Base-by-base conservation (phyloP, 805 yeast species). In the Lachancea dasiensis region DNA sequence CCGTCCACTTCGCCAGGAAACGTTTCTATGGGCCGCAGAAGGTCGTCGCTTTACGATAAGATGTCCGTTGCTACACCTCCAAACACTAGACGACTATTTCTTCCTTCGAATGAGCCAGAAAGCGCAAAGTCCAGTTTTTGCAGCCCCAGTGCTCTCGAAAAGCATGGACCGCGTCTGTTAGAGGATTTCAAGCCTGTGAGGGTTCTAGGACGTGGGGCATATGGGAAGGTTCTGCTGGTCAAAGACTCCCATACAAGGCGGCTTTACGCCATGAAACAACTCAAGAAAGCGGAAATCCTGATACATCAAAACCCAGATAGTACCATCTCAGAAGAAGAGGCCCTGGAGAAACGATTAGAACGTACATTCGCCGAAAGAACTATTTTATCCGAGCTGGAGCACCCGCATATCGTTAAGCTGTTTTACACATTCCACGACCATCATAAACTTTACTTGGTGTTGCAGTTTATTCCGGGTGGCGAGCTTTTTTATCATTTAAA, bases 391-490 rank as follows among this genome's bases (percentile, higher is more conserved):
- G 70, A 73, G 20, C 76, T 84, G 24, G 71, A 78, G 31, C 95
- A 86, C 58, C 86, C 87, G 1, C 82, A 81, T 51, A 84, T 86
- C 43, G 95, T 86, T 16, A 81, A 81, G 56, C 65, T 86, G 17
- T 85, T 73, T 53, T 86, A 83, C 51, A 89, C 95, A 0, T 72
- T 86, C 44, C 96, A 87, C 60, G 95, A 87, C 52, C 64, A 72
- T 39, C 73, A 77, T 37, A 84, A 82, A 54, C 73, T 87, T 24
- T 87, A 86, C 53, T 55, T 86, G 31, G 68, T 85, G 21, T 59
- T 86, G 32, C 94, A 86, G 56, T 86, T 82, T 54, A 77, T 89
- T 13, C 89, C 85, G 36, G 96, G 96, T 6, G 95, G 96, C 17
- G 96, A 86, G 56, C 60, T 86, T 25, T 86, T 68, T 36, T 63